These are phyloP conservation scores for Penicillium nucicola DNA, from an alignment of 495 filamentous ascomycete genomes.

Conservation along the genomic window DNA sequence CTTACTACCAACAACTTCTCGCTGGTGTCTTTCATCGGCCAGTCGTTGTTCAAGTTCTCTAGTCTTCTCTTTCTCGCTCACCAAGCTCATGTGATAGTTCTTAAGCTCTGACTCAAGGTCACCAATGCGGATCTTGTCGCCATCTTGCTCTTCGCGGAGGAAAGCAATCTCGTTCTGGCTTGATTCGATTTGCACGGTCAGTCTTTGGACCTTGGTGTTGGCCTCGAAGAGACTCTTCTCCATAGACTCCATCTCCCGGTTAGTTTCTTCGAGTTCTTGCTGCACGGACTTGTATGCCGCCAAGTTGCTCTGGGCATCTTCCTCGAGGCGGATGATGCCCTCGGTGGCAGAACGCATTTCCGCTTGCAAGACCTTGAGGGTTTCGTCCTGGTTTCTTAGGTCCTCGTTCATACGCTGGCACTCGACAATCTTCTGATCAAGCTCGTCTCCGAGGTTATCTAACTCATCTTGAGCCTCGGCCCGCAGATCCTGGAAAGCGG, in stretches of 20 bases:
- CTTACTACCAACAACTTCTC: slow-evolving; percentile 77
- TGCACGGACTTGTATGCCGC: slow-evolving; percentile 71
- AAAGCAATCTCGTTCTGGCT: slow-evolving; percentile 92
- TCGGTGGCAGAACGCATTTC: slow-evolving; percentile 92
- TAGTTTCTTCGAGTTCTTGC: slow-evolving; percentile 69
- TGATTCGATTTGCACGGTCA: slow-evolving; percentile 88
- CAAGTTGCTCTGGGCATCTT: slow-evolving; percentile 68
- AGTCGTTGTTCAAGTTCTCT: slow-evolving; percentile 76
- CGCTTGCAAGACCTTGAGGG: slow-evolving; percentile 77
- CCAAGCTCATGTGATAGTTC: slow-evolving; percentile 64
- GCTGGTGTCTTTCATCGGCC: slow-evolving; percentile 75
- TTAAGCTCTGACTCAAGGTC: slow-evolving; percentile 81
- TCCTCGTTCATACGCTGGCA: slow-evolving; percentile 67
- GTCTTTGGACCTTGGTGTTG: slow-evolving; percentile 77
- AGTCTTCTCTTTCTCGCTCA: slow-evolving; percentile 77
- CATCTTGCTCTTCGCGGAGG: slow-evolving; percentile 94
- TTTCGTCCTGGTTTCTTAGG: slow-evolving; percentile 55
- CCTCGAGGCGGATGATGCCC: slow-evolving; percentile 77
- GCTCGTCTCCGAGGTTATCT: slow-evolving; percentile 73
- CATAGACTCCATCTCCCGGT: slow-evolving; percentile 72
- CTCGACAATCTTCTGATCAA: slow-evolving; percentile 70
- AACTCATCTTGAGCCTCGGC: slow-evolving; percentile 83
- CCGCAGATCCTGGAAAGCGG: slow-evolving; percentile 72
- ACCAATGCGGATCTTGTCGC: slow-evolving; percentile 96
- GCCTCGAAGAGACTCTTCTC: slow-evolving; percentile 74